Percentiles rank a stretch among this genome's conserved stretches.
phyloP scores from a whole-genome alignment of 768 basidiomycete genomes.

The Royoungia palumana region DNA sequence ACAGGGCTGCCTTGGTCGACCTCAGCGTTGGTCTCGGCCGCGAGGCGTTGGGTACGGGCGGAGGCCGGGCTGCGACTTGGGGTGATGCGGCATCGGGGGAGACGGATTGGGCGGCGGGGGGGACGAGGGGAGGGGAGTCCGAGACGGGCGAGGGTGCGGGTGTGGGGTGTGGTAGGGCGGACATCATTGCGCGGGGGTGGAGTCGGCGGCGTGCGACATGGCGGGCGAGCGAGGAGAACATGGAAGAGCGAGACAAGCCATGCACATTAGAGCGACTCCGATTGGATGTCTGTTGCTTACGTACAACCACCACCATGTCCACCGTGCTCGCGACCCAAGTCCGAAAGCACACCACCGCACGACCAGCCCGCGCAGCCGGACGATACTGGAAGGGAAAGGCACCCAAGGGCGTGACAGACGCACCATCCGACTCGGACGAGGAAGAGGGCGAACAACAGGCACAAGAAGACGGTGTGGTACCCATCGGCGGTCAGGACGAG shows the following conservation, averaged over 20 bases:
- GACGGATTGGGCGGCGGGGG: slow-evolving; percentile 45
- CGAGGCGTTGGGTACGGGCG: slow-evolving; percentile 61
- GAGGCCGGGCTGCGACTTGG: slow-evolving; percentile 69
- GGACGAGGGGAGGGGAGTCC: slow-evolving; percentile 51
- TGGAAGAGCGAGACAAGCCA: background rate
- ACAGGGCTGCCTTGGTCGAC: slow-evolving; percentile 72
- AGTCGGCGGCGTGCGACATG: slow-evolving; percentile 4
- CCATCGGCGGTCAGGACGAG: slow-evolving; percentile 56
- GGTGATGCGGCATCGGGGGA: slow-evolving; percentile 64
- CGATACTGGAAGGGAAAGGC: slow-evolving; percentile 92
- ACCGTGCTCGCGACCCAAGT: slow-evolving; percentile 34
- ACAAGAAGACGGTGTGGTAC: slow-evolving; percentile 54
- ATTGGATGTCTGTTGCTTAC: slow-evolving; percentile 17
- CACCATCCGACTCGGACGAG: slow-evolving; percentile 63
- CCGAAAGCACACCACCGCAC: slow-evolving; percentile 72
- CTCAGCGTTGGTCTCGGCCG: slow-evolving; percentile 63
- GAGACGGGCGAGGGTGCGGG: slow-evolving; percentile 25
- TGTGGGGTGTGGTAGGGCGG: slow-evolving; percentile 40
- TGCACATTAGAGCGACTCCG: too few relatives aligned
- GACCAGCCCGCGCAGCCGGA: slow-evolving; percentile 74
- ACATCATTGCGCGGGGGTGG: slow-evolving; percentile 66
- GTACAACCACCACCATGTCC: slow-evolving; percentile 23
- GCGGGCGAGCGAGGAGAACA: slow-evolving; percentile 22
- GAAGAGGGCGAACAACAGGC: slow-evolving; percentile 47
- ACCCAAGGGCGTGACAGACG: slow-evolving; percentile 65